Base-by-base conservation (phyloP, 805 yeast genomes). In the Lipomyces anomalus region DNA sequence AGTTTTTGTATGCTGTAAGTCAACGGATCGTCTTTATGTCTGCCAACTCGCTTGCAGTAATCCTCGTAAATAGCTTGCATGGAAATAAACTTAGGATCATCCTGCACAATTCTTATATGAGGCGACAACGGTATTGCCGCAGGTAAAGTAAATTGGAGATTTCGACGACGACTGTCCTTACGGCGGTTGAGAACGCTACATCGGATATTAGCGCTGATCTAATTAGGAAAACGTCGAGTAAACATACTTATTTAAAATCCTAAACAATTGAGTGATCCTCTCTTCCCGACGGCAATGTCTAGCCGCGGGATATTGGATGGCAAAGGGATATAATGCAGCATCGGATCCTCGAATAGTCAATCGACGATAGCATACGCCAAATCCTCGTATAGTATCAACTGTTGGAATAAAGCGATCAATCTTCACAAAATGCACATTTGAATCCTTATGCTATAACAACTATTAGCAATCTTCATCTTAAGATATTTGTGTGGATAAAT, bases 261-360 rank as follows among this genome's bases (percentile, higher is more conserved):
- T 76, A 72, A 88, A 89, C 53, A 92, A 67, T 63, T 92, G 98
- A 72, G 87, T 83, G 46, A 92, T 80, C 43, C 95, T 76, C 61
- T 92, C 99, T 62, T 92, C 99, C 43, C 98, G 79, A 61, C 98
- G 82, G 57, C 95, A 86, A 59, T 90, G 96, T 57, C 99, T 80
- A 9, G 96, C 96, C 13, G 97, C 95, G 4, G 99, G 98, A 64
- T 84, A 88, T 68, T 92, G 98, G 18, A 92, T 94, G 0, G 96
- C 94, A 71, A 92, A 94, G 38, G 90, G 79, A 66, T 90, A 96
- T 42, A 83, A 64, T 52, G 86, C 78, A 53, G 97, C 97, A 64
- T 92, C 97, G 57, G 86, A 86, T 9, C 97, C 97, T 39, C 96
- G 78, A 35, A 94, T 85, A 40, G 84, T 82, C 47, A 92, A 71